Conservation (phyloP, 2,329 filamentous ascomycete genomes). For the Alternaria consortialis region DNA sequence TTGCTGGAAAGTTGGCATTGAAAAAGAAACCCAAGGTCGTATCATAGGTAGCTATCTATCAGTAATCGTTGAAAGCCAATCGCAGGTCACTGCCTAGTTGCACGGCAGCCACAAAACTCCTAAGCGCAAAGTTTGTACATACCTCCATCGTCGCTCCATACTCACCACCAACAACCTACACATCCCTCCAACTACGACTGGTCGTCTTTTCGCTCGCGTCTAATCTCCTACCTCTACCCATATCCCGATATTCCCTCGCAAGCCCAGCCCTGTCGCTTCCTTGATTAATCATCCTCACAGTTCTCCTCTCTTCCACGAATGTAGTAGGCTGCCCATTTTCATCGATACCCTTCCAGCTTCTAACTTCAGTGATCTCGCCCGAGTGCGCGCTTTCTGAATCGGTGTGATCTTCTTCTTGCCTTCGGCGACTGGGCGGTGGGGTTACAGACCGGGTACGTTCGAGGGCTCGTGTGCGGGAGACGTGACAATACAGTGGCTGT, state of each 20-base stretch:
- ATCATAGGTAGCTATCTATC: background rate
- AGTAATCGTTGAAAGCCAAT: background rate
- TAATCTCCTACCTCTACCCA: background rate
- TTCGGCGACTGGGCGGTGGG: constrained; percentile 11
- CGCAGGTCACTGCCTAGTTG: background rate
- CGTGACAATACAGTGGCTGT: constrained; percentile 25
- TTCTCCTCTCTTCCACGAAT: constrained; percentile 37
- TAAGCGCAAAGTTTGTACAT: background rate
- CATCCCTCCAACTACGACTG: constrained; percentile 19
- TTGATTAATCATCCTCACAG: constrained; percentile 20
- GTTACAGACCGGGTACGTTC: constrained; percentile 18
- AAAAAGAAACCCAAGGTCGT: background rate
- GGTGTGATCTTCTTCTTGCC: constrained; percentile 29
- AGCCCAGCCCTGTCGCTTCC: constrained; percentile 16
- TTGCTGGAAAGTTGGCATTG: background rate
- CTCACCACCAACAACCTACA: background rate
- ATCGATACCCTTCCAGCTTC: constrained; percentile 41
- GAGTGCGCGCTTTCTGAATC: constrained; percentile 36
- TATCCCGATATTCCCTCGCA: constrained; percentile 8
- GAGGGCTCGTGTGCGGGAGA: constrained; percentile 16
- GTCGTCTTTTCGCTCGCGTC: constrained; percentile 6
- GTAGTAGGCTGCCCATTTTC: constrained; percentile 40
- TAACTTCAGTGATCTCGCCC: constrained; percentile 27
- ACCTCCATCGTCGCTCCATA: too few relatives aligned
- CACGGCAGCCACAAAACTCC: background rate